phyloP scores from a whole-genome alignment of 495 filamentous ascomycete genomes.

The Daldinia bambusicola region DNA sequence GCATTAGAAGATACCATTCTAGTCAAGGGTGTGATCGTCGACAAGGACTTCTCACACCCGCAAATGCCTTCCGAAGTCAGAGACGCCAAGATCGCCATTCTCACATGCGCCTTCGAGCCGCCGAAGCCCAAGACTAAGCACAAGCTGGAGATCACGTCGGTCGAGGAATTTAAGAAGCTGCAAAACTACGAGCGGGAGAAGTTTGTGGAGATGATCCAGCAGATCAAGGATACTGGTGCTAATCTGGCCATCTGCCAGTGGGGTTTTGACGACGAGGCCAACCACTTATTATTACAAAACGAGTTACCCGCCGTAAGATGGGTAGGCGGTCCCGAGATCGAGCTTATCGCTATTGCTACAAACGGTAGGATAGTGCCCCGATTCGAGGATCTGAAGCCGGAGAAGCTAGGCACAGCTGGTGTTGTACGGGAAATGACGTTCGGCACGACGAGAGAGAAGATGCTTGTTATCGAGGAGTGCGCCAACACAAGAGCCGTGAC shows the following conservation, averaged over 20 bases:
- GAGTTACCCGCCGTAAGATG: conserved; percentile 94
- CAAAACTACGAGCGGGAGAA: conserved; percentile 95
- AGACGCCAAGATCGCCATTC: conserved; percentile 95
- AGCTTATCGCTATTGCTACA: conserved; percentile 97
- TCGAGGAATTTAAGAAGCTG: conserved; percentile 97
- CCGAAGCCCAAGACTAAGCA: conserved; percentile 99
- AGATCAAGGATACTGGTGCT: conserved; percentile 96
- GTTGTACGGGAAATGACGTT: conserved; percentile 95
- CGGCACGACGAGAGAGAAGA: conserved; percentile 97
- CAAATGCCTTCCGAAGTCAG: conserved; percentile 96
- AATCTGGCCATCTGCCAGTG: conserved; percentile 99
- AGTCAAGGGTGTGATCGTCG: conserved; percentile 96
- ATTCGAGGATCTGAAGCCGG: conserved; percentile 91
- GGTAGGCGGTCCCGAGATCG: conserved; percentile 98
- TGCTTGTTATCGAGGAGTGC: conserved; percentile 99
- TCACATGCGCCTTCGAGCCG: conserved; percentile 99
- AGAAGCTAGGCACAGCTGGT: conserved; percentile 91
- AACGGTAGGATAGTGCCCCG: conserved; percentile 97
- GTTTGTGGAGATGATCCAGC: conserved; percentile 97
- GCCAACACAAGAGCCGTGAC: conserved; percentile 97
- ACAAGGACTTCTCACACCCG: conserved; percentile 99
- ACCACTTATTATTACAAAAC: conserved; percentile 95
- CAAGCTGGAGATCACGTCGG: conserved; percentile 96
- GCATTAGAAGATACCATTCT: conserved; percentile 93
- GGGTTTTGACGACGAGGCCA: conserved; percentile 99